Evolutionary conservation across 176 grass and related monocot genomes (phyloP).

Genomic region (Eleusine indica): DNA sequence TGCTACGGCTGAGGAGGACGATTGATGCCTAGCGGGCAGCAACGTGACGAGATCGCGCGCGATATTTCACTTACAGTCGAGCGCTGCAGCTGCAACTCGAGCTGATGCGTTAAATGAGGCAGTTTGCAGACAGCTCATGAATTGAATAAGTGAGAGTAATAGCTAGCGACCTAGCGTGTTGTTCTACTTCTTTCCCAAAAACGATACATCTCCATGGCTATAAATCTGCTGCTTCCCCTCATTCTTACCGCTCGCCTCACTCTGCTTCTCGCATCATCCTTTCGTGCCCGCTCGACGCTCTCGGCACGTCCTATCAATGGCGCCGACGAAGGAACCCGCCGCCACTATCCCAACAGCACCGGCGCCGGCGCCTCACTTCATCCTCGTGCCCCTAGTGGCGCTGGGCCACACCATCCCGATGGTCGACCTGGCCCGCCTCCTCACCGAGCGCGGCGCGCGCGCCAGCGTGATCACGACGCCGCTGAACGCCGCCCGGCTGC

Average conservation of each 20-base stretch:
- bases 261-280: not conserved
- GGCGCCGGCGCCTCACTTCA: conserved; percentile 40
- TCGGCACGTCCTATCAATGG: conserved; percentile 9
- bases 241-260: not conserved
- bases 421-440: conserved; percentile 60
- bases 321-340: not conserved
- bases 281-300: not conserved
- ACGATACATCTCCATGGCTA: not conserved
- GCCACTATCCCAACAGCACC: not conserved
- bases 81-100: too few relatives aligned
- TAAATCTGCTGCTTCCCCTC: not conserved
- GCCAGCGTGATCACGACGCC: conserved; percentile 56
- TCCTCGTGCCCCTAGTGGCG: conserved; percentile 56
- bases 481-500: conserved; percentile 45
- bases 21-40: too few relatives aligned
- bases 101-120: too few relatives aligned
- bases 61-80: too few relatives aligned
- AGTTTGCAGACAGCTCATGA: too few relatives aligned
- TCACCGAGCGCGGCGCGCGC: conserved; percentile 43
- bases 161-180: too few relatives aligned
- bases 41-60: too few relatives aligned
- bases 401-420: conserved; percentile 75
- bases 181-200: too few relatives aligned
- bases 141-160: too few relatives aligned
- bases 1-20: too few relatives aligned